Evolutionary conservation across 2,329 filamentous ascomycete genomes (phyloP).

Genomic region (Parasarocladium wereldwijsianum): DNA sequence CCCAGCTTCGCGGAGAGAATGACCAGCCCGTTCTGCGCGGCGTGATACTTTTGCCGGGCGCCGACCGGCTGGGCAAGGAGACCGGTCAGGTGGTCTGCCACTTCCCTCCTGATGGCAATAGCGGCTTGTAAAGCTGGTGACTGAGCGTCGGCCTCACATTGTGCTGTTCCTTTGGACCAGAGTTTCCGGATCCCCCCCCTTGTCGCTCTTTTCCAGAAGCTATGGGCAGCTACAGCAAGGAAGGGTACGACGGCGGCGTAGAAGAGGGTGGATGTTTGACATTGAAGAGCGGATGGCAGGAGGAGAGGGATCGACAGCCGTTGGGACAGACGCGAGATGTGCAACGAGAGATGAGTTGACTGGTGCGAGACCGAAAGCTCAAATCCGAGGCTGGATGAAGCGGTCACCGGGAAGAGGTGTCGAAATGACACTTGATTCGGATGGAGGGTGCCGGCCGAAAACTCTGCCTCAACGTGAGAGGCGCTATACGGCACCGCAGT

Average conservation of each 20-base stretch:
- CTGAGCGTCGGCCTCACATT: conserved; percentile 7
- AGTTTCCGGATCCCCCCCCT: neutral
- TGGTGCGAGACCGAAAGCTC: conserved; percentile 26
- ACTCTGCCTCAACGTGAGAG: conserved; percentile 26
- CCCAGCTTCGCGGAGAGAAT: conserved; percentile 35
- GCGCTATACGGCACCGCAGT: conserved; percentile 15
- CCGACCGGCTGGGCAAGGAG: conserved; percentile 25
- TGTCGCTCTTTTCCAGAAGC: conserved; percentile 10
- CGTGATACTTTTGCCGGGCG: conserved; percentile 20
- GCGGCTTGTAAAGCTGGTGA: conserved; percentile 10
- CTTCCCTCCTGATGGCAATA: conserved; percentile 21
- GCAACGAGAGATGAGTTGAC: conserved; percentile 28
- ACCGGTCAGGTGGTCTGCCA: conserved; percentile 29
- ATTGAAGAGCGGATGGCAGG: conserved; percentile 16
- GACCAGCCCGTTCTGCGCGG: conserved; percentile 24
- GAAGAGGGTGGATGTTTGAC: conserved; percentile 18
- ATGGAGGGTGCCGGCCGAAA: conserved; percentile 20
- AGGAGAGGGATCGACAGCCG: conserved; percentile 28
- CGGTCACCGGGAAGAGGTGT: conserved; percentile 24
- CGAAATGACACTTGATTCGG: conserved; percentile 27
- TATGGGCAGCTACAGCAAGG: conserved; percentile 21
- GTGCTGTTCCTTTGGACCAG: conserved; percentile 9
- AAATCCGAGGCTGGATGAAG: conserved; percentile 26
- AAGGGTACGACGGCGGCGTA: conserved; percentile 25
- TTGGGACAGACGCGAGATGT: conserved; percentile 31